Base-by-base conservation (phyloP, 345 rosid genomes). In the Populus nigra region DNA sequence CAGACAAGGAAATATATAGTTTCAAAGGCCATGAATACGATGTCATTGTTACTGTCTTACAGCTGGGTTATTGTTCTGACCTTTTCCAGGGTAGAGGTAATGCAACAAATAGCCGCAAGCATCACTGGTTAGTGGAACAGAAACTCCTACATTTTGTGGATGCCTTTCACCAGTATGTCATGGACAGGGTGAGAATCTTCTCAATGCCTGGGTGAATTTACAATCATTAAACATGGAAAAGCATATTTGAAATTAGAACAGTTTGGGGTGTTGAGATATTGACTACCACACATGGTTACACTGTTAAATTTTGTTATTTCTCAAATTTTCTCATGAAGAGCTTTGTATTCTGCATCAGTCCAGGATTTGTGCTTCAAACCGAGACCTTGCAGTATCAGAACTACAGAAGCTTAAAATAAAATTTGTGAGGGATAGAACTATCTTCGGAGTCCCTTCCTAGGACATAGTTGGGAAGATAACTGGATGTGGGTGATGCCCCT, bases 101-200 rank as follows among this genome's bases (percentile, higher is more conserved):
- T 31, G 80, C 84, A 76, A 75, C 88, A 75, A 90, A 84, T 83
- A 89, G 78, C 84, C 77, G 77, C 83, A 96, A 92, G 85, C 88
- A 69, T 81, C 97, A 93, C 84, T 93, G 98, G 97, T 86, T 93
- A 79, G 90, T 96, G 81, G 95, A 91, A 84, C 99, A 96, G 90
- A 96, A 96, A 86, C 98, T 96, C 75, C 97, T 96, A 66, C 96
- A 96, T 84, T 96, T 96, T 83, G 96, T 96, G 65, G 99, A 96
- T 86, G 99, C 99, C 77, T 96, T 96, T 84, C 99, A 96, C 87
- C 99, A 96, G 83, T 92, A 93, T 83, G 98, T 96, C 25, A 96
- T 96, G 99, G 99, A 96, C 88, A 90, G 99, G 88, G 99, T 96
- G 88, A 78, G 92, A 65, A 39, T 63, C 76, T 78, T 77, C 73